Conservation (phyloP, 129 eudicot genomes). For the Helichrysum umbraculigerum region DNA sequence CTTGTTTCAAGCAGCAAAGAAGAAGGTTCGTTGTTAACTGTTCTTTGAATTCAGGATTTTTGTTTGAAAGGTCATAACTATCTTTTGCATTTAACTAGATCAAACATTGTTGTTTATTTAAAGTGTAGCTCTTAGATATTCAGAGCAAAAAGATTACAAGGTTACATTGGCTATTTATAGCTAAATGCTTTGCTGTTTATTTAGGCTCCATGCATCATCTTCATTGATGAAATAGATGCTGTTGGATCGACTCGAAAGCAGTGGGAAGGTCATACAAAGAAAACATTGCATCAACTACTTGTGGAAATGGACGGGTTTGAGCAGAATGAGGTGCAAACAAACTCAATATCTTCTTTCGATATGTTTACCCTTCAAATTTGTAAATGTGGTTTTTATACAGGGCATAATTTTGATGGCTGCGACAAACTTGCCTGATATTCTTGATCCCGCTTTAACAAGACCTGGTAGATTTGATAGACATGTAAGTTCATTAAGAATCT, state of each 20-base stretch:
- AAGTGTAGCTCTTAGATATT: not conserved
- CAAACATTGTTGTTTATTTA: not conserved
- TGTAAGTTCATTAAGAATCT: slow-evolving; percentile 53
- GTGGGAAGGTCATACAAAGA: slow-evolving; percentile 99
- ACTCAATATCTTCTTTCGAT: slow-evolving; percentile 1
- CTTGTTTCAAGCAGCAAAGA: slow-evolving; percentile 95
- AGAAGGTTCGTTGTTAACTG: slow-evolving; percentile 71
- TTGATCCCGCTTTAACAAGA: slow-evolving; percentile 94
- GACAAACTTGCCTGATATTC: slow-evolving; percentile 96
- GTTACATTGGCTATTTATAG: not conserved
- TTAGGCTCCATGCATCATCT: slow-evolving; percentile 96
- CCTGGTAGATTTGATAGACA: slow-evolving; percentile 99
- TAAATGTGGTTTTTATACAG: slow-evolving; percentile 33
- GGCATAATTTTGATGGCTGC: slow-evolving; percentile 97
- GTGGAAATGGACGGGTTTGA: slow-evolving; percentile 99
- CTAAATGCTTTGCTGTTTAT: not conserved
- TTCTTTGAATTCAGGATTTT: slow-evolving; percentile 56
- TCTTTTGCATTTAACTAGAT: slow-evolving; percentile 20
- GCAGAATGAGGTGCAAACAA: slow-evolving; percentile 65
- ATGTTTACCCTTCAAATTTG: not conserved
- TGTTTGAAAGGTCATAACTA: slow-evolving; percentile 45
- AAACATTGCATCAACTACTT: slow-evolving; percentile 90
- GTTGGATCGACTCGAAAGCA: slow-evolving; percentile 98
- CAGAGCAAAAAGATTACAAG: not conserved
- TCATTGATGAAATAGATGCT: slow-evolving; percentile 99